These are phyloP conservation scores for Orbilia ellipsospora DNA, from an alignment of 2,329 filamentous ascomycete species.

Conservation along the genomic window DNA sequence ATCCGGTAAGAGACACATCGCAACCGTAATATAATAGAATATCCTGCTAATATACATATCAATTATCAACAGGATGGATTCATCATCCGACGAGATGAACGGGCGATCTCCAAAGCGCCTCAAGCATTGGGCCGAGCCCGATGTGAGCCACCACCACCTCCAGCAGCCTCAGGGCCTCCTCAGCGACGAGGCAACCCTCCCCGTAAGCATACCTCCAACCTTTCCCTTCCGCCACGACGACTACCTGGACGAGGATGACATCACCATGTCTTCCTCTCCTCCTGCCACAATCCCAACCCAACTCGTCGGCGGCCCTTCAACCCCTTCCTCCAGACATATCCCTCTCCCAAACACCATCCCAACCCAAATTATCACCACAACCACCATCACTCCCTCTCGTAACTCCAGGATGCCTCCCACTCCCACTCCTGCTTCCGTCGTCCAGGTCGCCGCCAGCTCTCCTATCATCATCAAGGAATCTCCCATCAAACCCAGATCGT, in stretches of 20 bases:
- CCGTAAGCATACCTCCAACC: conserved; percentile 29
- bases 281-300: conserved; percentile 67
- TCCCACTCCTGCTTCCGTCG: conserved; percentile 61
- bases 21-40: no score
- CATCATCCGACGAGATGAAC: conserved; percentile 12
- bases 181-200: conserved; percentile 59
- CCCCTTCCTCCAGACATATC: conserved; percentile 50
- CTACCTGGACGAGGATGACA: conserved; percentile 59
- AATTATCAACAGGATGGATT: conserved; percentile 25
- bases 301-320: conserved; percentile 25
- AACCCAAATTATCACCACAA: conserved; percentile 27
- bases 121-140: conserved; percentile 41
- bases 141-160: neutral
- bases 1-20: no score
- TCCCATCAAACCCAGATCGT: conserved; percentile 61
- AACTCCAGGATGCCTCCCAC: conserved; percentile 39
- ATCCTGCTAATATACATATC: neutral
- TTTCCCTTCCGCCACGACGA: conserved; percentile 43
- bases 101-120: conserved; percentile 46
- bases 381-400: conserved; percentile 55
- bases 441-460: conserved; percentile 92
- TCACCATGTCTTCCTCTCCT: conserved; percentile 61
- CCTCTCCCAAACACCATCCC: conserved; percentile 1
- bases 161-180: conserved; percentile 63
- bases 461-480: conserved; percentile 72